phyloP scores from a whole-genome alignment of 2,329 filamentous ascomycete species.

The Ciborinia camelliae region DNA sequence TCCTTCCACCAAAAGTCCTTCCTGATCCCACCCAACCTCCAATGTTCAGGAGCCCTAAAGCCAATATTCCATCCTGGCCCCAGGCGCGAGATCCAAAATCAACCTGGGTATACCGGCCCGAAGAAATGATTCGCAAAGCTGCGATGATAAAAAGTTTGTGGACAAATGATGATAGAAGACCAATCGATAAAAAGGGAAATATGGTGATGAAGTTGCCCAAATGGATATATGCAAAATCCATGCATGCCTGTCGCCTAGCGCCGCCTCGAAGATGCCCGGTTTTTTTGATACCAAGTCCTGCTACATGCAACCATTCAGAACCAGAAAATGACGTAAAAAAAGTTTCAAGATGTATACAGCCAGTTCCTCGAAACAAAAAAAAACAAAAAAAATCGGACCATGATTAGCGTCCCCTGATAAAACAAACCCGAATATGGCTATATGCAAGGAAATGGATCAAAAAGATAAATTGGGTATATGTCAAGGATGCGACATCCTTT shows the following conservation, averaged over 20 bases:
- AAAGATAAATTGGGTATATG: neutral
- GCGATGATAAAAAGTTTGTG: conserved; percentile 6
- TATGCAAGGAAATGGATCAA: neutral
- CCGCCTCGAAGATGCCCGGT: conserved; percentile 8
- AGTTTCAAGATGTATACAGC: neutral
- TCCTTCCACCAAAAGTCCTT: neutral
- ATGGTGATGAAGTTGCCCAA: neutral
- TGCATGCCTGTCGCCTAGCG: conserved; percentile 8
- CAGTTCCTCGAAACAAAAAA: neutral
- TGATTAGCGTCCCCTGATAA: neutral
- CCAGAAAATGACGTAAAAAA: neutral
- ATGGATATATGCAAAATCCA: conserved; percentile 13
- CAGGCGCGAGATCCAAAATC: conserved; percentile 8
- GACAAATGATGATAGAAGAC: neutral
- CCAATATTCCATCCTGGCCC: conserved; percentile 5
- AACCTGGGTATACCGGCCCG: conserved; percentile 16
- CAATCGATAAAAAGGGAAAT: neutral
- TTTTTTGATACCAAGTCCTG: conserved; percentile 4
- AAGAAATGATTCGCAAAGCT: conserved; percentile 12
- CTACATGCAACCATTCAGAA: conserved; percentile 10
- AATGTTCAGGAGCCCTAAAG: neutral
- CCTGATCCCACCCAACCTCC: neutral
- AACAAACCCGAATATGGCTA: neutral
- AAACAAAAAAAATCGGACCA: neutral
- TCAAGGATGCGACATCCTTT: neutral